Base-by-base conservation (phyloP, 805 yeast genomes). In the Candida qinlingensis region DNA sequence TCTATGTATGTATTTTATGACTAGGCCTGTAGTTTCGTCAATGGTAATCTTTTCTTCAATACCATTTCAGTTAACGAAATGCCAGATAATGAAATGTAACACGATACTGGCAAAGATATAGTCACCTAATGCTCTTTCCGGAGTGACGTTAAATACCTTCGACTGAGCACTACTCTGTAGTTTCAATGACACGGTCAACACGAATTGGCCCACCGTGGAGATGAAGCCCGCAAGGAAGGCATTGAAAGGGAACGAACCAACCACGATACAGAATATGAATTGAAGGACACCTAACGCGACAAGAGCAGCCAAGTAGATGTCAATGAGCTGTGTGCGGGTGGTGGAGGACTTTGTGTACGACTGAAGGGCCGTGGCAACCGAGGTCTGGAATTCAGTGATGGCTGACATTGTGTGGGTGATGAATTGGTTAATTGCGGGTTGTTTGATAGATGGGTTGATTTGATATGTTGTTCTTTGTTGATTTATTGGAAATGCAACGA, bases 201-300 rank as follows among this genome's bases (percentile, higher is more conserved):
- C 98, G 65, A 94, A 94, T 67, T 94, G 98, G 11, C 96, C 98
- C 44, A 94, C 97, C 41, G 97, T 87, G 26, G 89, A 73, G 47
- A 85, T 79, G 64, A 94, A 94, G 1, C 98, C 98, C 25, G 96
- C 92, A 51, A 94, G 75, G 64, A 94, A 94, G 27, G 97, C 98
- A 69, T 94, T 94, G 77, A 94, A 94, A 13, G 99, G 99, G 77
- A 85, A 94, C 59, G 80, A 88, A 36, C 97, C 96, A 41, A 90
- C 80, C 11, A 89, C 52, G 39, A 83, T 57, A 55, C 87, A 86
- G 66, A 90, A 92, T 4, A 74, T 69, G 62, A 90, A 89, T 68
- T 94, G 98, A 30, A 87, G 66, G 1, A 77, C 69, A 1, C 96
- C 99, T 51, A 88, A 71, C 0, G 72, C 67, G 13, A 92, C 91